Conservation (phyloP, 2,329 filamentous ascomycete genomes). For the Alternaria sp. region DNA sequence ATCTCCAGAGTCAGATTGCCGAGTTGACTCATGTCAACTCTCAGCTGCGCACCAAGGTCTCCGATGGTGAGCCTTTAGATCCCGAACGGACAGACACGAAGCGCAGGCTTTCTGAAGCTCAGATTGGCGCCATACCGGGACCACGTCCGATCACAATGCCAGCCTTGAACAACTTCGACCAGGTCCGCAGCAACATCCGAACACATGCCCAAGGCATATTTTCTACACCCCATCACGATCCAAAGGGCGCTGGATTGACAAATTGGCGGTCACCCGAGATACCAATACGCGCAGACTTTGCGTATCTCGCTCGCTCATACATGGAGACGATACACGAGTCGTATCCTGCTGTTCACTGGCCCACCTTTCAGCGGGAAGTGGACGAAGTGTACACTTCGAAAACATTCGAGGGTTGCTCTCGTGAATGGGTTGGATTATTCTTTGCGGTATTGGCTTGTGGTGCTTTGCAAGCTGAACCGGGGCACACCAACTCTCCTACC, state of each 20-base stretch:
- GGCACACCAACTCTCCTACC: conserved; percentile 61
- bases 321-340: conserved; percentile 77
- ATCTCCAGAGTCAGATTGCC: conserved; percentile 89
- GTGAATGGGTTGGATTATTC: conserved; percentile 79
- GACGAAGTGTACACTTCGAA: conserved; percentile 76
- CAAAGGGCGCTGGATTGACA: conserved; percentile 52
- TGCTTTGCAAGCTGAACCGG: conserved; percentile 70
- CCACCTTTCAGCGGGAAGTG: conserved; percentile 76
- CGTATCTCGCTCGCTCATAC: conserved; percentile 77
- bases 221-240: conserved; percentile 71
- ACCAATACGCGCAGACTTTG: conserved; percentile 72
- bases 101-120: conserved; percentile 54
- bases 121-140: conserved; percentile 4
- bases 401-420: conserved; percentile 65
- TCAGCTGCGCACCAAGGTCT: conserved; percentile 70
- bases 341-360: conserved; percentile 88
- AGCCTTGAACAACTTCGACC: conserved; percentile 70
- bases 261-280: conserved; percentile 65
- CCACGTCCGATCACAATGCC: conserved; percentile 62
- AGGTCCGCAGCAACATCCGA: conserved; percentile 74
- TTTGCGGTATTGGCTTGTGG: conserved; percentile 86
- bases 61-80: conserved; percentile 56
- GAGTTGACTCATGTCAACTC: conserved; percentile 80
- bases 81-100: conserved; percentile 43
- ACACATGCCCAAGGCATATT: conserved; percentile 79